These are phyloP conservation scores for Primulina eburnea DNA, from an alignment of 257 asterid species.

Conservation along the genomic window DNA sequence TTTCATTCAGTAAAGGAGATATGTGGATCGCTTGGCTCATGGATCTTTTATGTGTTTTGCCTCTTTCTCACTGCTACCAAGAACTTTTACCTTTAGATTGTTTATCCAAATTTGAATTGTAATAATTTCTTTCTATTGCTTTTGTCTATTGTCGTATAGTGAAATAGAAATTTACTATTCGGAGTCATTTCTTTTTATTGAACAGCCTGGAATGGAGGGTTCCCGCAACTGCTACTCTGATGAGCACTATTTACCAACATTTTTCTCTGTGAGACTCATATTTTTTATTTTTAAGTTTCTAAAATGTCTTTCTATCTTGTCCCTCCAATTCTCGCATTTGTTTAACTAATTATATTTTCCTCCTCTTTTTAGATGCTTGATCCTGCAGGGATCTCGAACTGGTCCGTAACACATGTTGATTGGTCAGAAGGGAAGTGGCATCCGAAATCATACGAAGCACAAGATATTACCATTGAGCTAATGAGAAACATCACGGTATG, in stretches of 20 bases:
- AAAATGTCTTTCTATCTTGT: not conserved
- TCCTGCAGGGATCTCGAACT: conserved; percentile 72
- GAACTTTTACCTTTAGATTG: not conserved
- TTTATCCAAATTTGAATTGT: not conserved
- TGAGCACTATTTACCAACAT: conserved; percentile 94
- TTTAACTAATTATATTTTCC: not conserved
- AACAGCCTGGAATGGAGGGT: conserved; percentile 97
- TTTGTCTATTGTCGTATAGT: not conserved
- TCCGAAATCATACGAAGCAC: conserved; percentile 69
- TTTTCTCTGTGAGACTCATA: conserved; percentile 65
- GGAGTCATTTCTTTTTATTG: conserved; percentile 34
- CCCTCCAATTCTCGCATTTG: conserved; percentile 3
- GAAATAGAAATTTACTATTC: conserved; percentile 21
- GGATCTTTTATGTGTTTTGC: not conserved
- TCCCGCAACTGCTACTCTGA: conserved; percentile 88
- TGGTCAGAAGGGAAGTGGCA: conserved; percentile 97
- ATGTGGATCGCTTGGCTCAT: not conserved
- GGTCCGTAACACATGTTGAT: conserved; percentile 90
- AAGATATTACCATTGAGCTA: conserved; percentile 52
- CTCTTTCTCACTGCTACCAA: not conserved
- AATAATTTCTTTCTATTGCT: not conserved
- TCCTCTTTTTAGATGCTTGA: conserved; percentile 63
- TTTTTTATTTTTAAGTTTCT: not conserved
- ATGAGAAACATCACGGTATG: conserved; percentile 80
- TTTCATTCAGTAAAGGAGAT: conserved; percentile 4